Evolutionary conservation across 345 rosid genomes (phyloP).

Genomic region (Sisymbrium irio): DNA sequence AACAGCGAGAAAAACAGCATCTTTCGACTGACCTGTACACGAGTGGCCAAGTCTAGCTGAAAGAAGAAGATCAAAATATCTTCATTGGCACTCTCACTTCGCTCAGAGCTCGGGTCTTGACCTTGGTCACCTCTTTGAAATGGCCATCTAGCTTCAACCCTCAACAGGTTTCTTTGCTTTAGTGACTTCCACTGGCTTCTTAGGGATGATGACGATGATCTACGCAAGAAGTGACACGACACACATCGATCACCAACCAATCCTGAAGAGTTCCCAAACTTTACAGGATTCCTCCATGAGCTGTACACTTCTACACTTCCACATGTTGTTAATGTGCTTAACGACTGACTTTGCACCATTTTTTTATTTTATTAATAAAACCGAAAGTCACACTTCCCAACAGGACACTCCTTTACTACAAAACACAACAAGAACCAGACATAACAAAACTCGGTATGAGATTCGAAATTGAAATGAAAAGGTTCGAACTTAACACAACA

Average conservation of each 20-base stretch:
- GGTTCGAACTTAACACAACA: background rate
- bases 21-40: slow-evolving; percentile 61
- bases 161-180: slow-evolving; percentile 40
- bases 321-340: slow-evolving; percentile 46
- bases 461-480: background rate
- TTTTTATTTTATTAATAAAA: background rate
- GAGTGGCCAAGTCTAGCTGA: slow-evolving; percentile 81
- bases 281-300: slow-evolving; percentile 41
- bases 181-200: slow-evolving; percentile 26
- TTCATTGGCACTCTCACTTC: slow-evolving; percentile 87
- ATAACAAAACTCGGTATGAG: background rate
- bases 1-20: background rate
- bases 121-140: slow-evolving; percentile 61
- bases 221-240: slow-evolving; percentile 37
- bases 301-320: slow-evolving; percentile 45
- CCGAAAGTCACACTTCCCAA: background rate
- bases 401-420: background rate
- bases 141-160: slow-evolving; percentile 81
- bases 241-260: slow-evolving; percentile 33
- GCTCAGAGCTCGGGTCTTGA: slow-evolving; percentile 59
- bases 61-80: slow-evolving; percentile 88
- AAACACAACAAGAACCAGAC: slow-evolving; percentile 17
- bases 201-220: slow-evolving; percentile 27
- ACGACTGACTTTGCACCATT: slow-evolving; percentile 56
- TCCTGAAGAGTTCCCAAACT: slow-evolving; percentile 34